A percentile compares a stretch with the other conserved stretches of the same genome.
phyloP scores from a whole-genome alignment of 805 yeast genomes.

The Priceomyces haplophilus region DNA sequence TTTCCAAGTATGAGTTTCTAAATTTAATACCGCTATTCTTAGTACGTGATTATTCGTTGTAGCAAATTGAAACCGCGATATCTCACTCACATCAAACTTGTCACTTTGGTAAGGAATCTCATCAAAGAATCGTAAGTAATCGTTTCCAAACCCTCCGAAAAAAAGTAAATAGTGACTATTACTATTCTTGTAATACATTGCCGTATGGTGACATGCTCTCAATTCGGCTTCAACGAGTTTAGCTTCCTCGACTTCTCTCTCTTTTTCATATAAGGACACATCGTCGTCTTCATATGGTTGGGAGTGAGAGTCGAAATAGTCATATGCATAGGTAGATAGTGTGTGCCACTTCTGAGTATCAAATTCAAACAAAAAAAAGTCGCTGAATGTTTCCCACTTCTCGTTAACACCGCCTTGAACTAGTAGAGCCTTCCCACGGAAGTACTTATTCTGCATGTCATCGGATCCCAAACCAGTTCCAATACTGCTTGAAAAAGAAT shows the following conservation, averaged over 20 bases:
- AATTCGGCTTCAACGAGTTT: constrained; percentile 37
- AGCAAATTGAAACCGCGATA: constrained; percentile 27
- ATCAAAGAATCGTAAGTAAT: constrained; percentile 33
- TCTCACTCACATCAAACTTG: constrained; percentile 33
- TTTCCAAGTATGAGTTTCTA: constrained; percentile 41
- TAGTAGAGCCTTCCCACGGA: constrained; percentile 28
- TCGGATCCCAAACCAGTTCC: constrained; percentile 3
- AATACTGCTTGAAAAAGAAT: background rate
- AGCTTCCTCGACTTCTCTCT: constrained; percentile 25
- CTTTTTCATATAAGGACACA: constrained; percentile 16
- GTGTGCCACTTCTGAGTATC: constrained; percentile 33
- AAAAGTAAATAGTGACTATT: constrained; percentile 35
- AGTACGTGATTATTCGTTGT: constrained; percentile 26
- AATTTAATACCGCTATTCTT: constrained; percentile 34
- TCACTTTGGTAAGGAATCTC: constrained; percentile 26
- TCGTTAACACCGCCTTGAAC: constrained; percentile 43
- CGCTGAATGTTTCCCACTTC: constrained; percentile 25
- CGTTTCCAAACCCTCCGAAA: constrained; percentile 39
- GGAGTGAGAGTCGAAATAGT: constrained; percentile 28
- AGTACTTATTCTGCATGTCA: constrained; percentile 16
- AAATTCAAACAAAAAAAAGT: constrained; percentile 32
- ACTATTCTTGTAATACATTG: constrained; percentile 30
- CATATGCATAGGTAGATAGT: constrained; percentile 32
- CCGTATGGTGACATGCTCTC: constrained; percentile 40
- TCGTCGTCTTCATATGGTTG: constrained; percentile 32